Percentiles rank a stretch among this genome's conserved stretches.
phyloP scores from a whole-genome alignment of 2,329 filamentous ascomycete genomes.

The Penicillium decumbens region DNA sequence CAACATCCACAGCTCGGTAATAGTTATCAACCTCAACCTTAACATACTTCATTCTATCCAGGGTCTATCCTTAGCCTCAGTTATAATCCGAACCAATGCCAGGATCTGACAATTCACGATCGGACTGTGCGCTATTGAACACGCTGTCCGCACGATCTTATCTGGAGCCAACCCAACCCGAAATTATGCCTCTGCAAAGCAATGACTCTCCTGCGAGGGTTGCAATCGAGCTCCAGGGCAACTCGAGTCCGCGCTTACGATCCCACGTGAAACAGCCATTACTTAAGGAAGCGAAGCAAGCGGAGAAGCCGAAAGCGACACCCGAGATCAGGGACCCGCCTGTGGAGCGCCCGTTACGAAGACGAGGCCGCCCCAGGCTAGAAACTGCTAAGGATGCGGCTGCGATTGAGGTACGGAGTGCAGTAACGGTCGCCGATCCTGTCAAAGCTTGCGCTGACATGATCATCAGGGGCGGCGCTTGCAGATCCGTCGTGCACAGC shows the following conservation, averaged over 20 bases:
- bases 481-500: conserved; percentile 80
- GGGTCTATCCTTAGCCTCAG: not conserved
- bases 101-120: not conserved
- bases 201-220: not conserved
- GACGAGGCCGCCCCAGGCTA: conserved; percentile 20
- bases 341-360: conserved; percentile 14
- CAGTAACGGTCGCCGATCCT: not conserved
- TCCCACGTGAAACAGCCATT: not conserved
- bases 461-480: conserved; percentile 57
- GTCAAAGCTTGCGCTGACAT: conserved; percentile 3
- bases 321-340: conserved; percentile 1
- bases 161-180: conserved; percentile 8
- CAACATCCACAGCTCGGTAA: not conserved
- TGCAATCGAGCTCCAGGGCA: not conserved
- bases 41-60: not conserved
- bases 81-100: conserved; percentile 6
- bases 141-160: conserved; percentile 21
- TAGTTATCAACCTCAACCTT: not conserved
- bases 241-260: conserved; percentile 6
- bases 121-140: conserved; percentile 7
- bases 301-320: conserved; percentile 10
- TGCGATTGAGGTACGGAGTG: conserved; percentile 17
- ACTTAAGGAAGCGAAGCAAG: not conserved
- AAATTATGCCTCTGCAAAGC: not conserved
- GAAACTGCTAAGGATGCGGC: conserved; percentile 20